Conservation (phyloP, 371 early-diverging fungal genomes). For the Mucor racemosus region DNA sequence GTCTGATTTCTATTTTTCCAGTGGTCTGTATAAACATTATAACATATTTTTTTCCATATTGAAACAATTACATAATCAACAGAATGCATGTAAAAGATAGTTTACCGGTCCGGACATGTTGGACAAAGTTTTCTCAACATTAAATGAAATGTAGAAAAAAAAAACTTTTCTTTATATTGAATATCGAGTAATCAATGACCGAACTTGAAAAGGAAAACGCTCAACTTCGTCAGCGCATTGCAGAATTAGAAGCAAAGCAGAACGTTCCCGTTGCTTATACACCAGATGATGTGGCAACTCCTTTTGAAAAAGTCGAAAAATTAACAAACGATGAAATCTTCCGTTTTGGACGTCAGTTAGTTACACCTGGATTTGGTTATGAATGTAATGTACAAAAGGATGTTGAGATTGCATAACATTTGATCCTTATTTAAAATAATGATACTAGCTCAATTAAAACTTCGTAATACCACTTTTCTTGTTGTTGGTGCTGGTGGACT, state of each 20-base stretch:
- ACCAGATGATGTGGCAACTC: constrained; percentile 3
- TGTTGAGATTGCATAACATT: no score
- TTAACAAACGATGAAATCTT: constrained; percentile 73
- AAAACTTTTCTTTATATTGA: neutral
- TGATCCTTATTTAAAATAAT: no score
- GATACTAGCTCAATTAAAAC: constrained; percentile 75
- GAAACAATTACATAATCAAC: no score
- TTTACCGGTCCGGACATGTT: neutral
- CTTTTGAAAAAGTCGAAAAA: constrained; percentile 31
- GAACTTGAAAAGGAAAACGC: constrained; percentile 31
- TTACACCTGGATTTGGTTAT: constrained; percentile 86
- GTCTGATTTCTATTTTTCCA: no score
- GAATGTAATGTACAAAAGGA: constrained; percentile 51
- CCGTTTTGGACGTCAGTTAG: constrained; percentile 94
- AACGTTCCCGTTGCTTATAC: constrained; percentile 4
- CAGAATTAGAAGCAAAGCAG: constrained; percentile 32
- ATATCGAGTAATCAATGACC: neutral
- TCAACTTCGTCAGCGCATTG: constrained; percentile 37
- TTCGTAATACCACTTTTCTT: constrained; percentile 81
- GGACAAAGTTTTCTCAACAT: neutral
- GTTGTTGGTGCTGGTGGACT: constrained; percentile 98
- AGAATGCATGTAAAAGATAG: no score
- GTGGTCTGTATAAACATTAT: no score
- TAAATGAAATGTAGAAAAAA: no score
- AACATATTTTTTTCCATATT: no score